Evolutionary conservation across 768 basidiomycete species (phyloP).

Genomic region (Kwoniella sp.): DNA sequence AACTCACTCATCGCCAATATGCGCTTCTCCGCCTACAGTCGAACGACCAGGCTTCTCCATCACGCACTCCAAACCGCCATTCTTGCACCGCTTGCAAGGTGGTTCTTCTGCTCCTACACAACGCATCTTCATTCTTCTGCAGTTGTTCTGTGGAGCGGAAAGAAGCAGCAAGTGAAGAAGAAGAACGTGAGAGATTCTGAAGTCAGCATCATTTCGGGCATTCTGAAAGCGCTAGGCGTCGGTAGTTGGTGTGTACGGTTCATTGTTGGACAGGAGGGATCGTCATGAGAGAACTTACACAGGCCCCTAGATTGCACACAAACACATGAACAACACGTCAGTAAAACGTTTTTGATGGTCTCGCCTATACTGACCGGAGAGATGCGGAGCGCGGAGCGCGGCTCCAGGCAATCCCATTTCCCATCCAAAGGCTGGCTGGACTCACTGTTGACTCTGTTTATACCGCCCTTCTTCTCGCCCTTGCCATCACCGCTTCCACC

Average conservation of each 20-base stretch:
- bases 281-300: slow-evolving; percentile 28
- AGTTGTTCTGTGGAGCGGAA: slow-evolving; percentile 70
- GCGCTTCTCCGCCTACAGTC: slow-evolving; percentile 56
- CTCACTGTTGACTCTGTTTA: slow-evolving; percentile 55
- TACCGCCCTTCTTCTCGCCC: slow-evolving; percentile 49
- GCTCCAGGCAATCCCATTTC: too few species aligned
- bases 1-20: slow-evolving; percentile 47
- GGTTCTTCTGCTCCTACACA: slow-evolving; percentile 95
- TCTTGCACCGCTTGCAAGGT: slow-evolving; percentile 90
- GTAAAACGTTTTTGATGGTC: slow-evolving; percentile 8
- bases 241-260: too few species aligned
- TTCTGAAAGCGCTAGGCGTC: too few species aligned
- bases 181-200: not conserved
- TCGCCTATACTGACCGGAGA: too few species aligned
- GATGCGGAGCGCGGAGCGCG: too few species aligned
- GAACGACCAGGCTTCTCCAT: slow-evolving; percentile 81
- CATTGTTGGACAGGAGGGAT: not conserved
- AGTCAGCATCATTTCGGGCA: not conserved
- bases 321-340: not conserved
- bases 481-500: slow-evolving; percentile 12
- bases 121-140: slow-evolving; percentile 95
- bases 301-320: slow-evolving; percentile 38
- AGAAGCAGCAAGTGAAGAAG: not conserved
- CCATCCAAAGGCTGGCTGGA: too few species aligned
- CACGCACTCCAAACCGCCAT: slow-evolving; percentile 84